Base-by-base conservation (phyloP, 2,329 filamentous ascomycete species). In the Fusarium hainanense region DNA sequence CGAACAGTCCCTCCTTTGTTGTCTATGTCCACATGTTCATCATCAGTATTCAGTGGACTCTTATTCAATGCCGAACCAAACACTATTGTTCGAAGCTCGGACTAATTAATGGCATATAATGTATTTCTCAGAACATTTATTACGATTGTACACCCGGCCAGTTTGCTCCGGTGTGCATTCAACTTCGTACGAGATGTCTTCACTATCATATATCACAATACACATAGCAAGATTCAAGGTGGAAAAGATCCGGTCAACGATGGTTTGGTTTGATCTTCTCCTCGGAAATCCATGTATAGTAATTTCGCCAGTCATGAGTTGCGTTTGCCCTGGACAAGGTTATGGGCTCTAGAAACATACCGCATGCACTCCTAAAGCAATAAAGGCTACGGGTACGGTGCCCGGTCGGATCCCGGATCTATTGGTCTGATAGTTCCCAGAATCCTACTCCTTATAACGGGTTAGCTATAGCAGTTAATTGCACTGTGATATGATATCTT, bases 401-500 rank as follows among this genome's bases (percentile, higher is more conserved):
- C 34, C n/a, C 37, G 27, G 34, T 28, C 18, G 27, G 27, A 11
- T 37, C 48, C 49, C 10, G 10, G 32, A 21, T 28, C 32, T 25
- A 28, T 42, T 25, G 11, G 18, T 20, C 14, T 40, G 30, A 21
- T 21, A 44, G 37, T 50, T 32, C 14, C 23, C n/a, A 50, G 13
- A 21, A 37, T 21, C 7, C 32, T 32, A 42, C 34, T 27, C 21
- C 49, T 52, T 20, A 28, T 52, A 52, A 42, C 8, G n/a, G 32
- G 16, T 16, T 40, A 25, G 30, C 13, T 41, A 52, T 5, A 16
- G 12, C 9, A 41, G 37, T 25, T 28, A 23, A 42, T 52, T n/a
- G 48, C 20, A 37, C 50, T 60, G 40, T 49, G 40, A 54, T 42
- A 51, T 34, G 42, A 43, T 54, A 23, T 18, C 44, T 52, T 37